Evolutionary conservation across 352 stramenopile species (phyloP).

Genomic region (Phytophthora multivora): DNA sequence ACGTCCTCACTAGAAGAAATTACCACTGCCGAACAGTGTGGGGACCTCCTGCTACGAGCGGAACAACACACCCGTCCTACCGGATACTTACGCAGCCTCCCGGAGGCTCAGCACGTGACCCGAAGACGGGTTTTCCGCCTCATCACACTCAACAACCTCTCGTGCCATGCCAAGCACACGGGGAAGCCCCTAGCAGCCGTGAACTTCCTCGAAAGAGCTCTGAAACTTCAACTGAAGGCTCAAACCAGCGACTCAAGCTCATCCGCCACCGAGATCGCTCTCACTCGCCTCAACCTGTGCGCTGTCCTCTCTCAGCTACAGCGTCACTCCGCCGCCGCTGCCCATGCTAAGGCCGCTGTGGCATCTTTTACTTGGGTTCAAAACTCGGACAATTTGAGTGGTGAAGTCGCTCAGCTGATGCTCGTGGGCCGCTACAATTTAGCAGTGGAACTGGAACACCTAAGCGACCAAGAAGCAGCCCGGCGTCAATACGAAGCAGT

Average conservation of each 20-base stretch:
- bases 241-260: constrained; percentile 5
- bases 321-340: constrained; percentile 45
- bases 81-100: constrained; percentile 44
- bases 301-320: constrained; percentile 63
- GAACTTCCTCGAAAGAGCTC: constrained; percentile 45
- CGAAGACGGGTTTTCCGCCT: constrained; percentile 46
- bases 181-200: constrained; percentile 49
- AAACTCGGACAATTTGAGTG: not conserved
- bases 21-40: constrained; percentile 19
- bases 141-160: constrained; percentile 71
- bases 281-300: constrained; percentile 68
- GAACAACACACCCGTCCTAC: constrained; percentile 60
- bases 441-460: constrained; percentile 63
- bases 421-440: constrained; percentile 66
- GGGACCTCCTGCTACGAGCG: constrained; percentile 40
- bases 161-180: constrained; percentile 56
- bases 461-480: constrained; percentile 31
- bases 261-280: constrained; percentile 33
- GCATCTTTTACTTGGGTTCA: constrained; percentile 17
- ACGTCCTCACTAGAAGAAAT: constrained; percentile 4
- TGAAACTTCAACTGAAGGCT: constrained; percentile 52
- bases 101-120: constrained; percentile 18
- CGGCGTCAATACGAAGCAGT: constrained; percentile 28
- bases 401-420: constrained; percentile 33
- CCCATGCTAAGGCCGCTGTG: constrained; percentile 54